phyloP scores from a whole-genome alignment of 164 flowering plant species.

The Stephania japonica region DNA sequence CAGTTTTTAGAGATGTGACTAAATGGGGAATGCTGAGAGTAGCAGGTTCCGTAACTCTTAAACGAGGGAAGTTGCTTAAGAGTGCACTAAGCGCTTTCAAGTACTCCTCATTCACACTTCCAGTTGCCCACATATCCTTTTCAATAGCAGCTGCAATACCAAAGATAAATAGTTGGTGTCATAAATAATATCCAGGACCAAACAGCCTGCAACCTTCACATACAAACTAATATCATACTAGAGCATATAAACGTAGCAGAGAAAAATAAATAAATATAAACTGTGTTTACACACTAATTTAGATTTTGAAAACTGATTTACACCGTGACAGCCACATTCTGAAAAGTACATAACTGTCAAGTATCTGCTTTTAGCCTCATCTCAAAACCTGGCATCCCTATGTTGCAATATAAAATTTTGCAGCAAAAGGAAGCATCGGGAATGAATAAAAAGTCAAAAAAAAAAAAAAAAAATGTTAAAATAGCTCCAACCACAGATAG shows the following conservation, averaged over 20 bases:
- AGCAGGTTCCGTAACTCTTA: conserved; percentile 94
- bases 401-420: background rate
- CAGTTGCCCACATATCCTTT: conserved; percentile 90
- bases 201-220: background rate
- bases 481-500: background rate
- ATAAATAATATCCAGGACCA: background rate
- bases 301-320: background rate
- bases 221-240: background rate
- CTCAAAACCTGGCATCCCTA: background rate
- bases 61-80: conserved; percentile 81
- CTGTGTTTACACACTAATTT: background rate
- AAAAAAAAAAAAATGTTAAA: too few species aligned
- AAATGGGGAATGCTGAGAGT: conserved; percentile 92
- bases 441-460: background rate
- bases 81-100: conserved; percentile 85
- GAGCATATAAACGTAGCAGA: background rate
- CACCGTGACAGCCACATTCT: background rate
- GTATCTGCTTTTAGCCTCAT: background rate
- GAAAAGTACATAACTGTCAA: background rate
- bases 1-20: conserved; percentile 78
- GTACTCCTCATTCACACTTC: conserved; percentile 86
- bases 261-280: background rate
- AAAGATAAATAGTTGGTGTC: background rate
- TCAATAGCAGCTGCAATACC: conserved; percentile 78
- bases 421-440: background rate